phyloP scores from a whole-genome alignment of 139 green algal genomes.

The Edaphochlamys debaryana region DNA sequence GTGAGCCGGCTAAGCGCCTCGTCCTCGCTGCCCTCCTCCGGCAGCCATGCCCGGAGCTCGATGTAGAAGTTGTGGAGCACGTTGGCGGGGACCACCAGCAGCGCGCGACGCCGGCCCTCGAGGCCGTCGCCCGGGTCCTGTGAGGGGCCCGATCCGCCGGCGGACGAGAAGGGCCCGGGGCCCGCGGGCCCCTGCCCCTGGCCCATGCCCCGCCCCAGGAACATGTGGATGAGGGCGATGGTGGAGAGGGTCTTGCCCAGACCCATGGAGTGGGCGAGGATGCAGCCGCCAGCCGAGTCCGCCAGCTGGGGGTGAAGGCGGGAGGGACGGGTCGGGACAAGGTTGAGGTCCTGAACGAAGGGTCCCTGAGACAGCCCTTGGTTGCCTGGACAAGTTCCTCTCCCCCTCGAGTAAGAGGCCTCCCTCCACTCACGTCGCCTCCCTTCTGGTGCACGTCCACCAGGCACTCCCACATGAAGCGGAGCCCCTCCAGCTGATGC shows the following conservation, averaged over 20 bases:
- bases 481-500: conserved; percentile 28
- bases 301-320: neutral
- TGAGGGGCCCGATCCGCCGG: too few species aligned
- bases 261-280: conserved; percentile 78
- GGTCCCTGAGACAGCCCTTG: too few species aligned
- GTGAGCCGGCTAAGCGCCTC: conserved; percentile 24
- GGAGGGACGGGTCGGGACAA: neutral
- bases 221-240: conserved; percentile 63
- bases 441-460: conserved; percentile 11
- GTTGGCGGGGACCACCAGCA: conserved; percentile 69
- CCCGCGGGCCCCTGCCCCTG: too few species aligned
- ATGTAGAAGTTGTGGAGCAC: conserved; percentile 44
- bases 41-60: conserved; percentile 49
- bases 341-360: too few species aligned
- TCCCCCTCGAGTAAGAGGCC: too few species aligned
- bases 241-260: conserved; percentile 74
- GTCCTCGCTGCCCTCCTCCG: conserved; percentile 1
- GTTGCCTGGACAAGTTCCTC: too few species aligned
- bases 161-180: too few species aligned
- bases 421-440: too few species aligned
- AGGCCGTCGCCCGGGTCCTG: too few species aligned
- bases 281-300: conserved; percentile 54
- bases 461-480: conserved; percentile 43
- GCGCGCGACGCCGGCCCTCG: conserved; percentile 35
- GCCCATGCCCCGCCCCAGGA: conserved; percentile 2